Evolutionary conservation across 441 rosid species (phyloP).

Genomic region (Capsella rubella): DNA sequence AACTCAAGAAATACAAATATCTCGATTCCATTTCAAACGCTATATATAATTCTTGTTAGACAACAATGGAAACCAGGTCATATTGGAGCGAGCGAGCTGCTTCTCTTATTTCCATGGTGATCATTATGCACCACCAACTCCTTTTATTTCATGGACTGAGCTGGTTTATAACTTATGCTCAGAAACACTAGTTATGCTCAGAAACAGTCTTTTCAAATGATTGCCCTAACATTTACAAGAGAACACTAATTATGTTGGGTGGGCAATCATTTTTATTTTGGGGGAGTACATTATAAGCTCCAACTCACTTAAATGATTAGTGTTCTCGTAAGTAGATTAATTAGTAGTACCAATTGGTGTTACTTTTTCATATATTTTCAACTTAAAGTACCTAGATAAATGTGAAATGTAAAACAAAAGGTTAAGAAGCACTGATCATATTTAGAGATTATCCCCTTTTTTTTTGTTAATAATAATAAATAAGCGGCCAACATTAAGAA

Average conservation of each 20-base stretch:
- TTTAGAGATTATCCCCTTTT: not conserved
- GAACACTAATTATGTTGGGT: not conserved
- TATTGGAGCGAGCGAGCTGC: not conserved
- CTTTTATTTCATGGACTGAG: conserved; percentile 3
- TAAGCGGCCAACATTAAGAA: conserved; percentile 18
- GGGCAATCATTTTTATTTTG: conserved; percentile 4
- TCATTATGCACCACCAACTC: conserved; percentile 9
- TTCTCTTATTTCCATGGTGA: not conserved
- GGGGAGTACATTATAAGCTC: not conserved
- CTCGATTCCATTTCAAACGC: not conserved
- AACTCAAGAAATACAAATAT: not conserved
- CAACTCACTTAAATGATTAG: conserved; percentile 1
- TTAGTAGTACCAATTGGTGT: not conserved
- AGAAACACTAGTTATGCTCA: not conserved
- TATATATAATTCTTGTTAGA: not conserved
- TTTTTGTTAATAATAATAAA: not conserved
- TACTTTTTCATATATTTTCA: not conserved
- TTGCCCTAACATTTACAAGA: conserved; percentile 3
- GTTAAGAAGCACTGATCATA: not conserved
- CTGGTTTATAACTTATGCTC: not conserved
- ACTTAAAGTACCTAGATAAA: conserved; percentile 2
- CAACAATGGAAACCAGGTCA: not conserved
- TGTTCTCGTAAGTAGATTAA: not conserved
- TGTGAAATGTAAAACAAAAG: not conserved
- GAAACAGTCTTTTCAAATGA: conserved; percentile 7